Conservation (phyloP, 192 early-diverging fungal genomes). For the Podila epicladia region DNA sequence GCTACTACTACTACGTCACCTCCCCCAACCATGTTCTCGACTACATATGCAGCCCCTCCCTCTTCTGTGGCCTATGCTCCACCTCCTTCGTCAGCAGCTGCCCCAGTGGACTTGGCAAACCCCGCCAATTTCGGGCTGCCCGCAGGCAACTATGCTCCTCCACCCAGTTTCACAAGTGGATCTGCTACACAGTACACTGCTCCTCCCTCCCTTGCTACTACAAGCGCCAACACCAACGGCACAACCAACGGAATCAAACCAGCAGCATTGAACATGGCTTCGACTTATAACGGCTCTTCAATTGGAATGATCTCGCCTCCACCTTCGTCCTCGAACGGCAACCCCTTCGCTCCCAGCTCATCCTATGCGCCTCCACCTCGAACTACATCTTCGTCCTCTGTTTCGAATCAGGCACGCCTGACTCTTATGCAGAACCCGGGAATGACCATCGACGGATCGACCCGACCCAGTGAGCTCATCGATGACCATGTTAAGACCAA, state of each 20-base stretch:
- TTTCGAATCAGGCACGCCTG: conserved; percentile 19
- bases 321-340: conserved; percentile 6
- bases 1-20: background rate
- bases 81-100: conserved; percentile 6
- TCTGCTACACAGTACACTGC: background rate
- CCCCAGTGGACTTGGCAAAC: background rate
- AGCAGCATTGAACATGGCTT: background rate
- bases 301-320: conserved; percentile 20
- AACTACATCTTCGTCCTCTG: conserved; percentile 2
- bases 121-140: conserved; percentile 6
- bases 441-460: conserved; percentile 34
- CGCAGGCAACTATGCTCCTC: conserved; percentile 14
- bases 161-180: conserved; percentile 22
- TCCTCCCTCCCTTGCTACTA: conserved; percentile 2
- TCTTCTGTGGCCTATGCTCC: conserved; percentile 12
- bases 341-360: background rate
- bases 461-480: conserved; percentile 34
- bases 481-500: conserved; percentile 27
- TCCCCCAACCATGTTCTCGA: background rate
- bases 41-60: conserved; percentile 8
- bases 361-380: conserved; percentile 23
- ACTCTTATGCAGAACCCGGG: conserved; percentile 29
- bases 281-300: background rate
- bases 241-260: background rate
- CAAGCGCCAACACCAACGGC: background rate